Percentiles rank a stretch among this genome's conserved stretches.
These are phyloP conservation scores for Trametes versicolor DNA, from an alignment of 1,284 basidiomycete genomes.

Conservation along the genomic window DNA sequence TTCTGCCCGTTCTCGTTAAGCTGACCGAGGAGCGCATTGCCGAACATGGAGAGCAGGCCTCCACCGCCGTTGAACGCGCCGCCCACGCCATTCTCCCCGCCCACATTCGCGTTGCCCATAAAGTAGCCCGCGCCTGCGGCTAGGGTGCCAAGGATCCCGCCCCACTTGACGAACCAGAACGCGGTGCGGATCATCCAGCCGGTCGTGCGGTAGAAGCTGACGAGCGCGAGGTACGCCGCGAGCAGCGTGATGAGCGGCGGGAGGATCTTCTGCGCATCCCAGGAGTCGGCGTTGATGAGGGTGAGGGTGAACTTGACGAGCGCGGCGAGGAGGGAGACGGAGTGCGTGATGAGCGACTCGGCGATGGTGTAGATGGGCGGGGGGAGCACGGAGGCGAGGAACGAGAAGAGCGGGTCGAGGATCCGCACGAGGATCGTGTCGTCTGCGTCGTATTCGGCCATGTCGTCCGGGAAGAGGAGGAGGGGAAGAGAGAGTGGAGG, in stretches of 20 bases:
- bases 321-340: slow-evolving; percentile 60
- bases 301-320: slow-evolving; percentile 56
- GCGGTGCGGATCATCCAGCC: slow-evolving; percentile 73
- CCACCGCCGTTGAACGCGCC: slow-evolving; percentile 41
- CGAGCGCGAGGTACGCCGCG: slow-evolving; percentile 75
- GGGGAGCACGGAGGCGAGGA: slow-evolving; percentile 64
- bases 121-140: slow-evolving; percentile 63
- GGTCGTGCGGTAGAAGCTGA: slow-evolving; percentile 79
- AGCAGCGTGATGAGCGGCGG: slow-evolving; percentile 79
- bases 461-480: background rate
- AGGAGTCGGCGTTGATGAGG: slow-evolving; percentile 60
- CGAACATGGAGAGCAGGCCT: slow-evolving; percentile 50
- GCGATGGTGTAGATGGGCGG: slow-evolving; percentile 61
- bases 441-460: slow-evolving; percentile 26
- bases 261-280: slow-evolving; percentile 72
- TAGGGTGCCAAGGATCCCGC: slow-evolving; percentile 61
- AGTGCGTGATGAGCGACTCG: slow-evolving; percentile 61
- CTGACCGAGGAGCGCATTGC: slow-evolving; percentile 53
- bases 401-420: slow-evolving; percentile 64
- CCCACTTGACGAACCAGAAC: slow-evolving; percentile 82
- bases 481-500: background rate
- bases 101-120: slow-evolving; percentile 51
- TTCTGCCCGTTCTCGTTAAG: slow-evolving; percentile 53
- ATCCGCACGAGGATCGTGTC: slow-evolving; percentile 32
- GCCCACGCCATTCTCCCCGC: slow-evolving; percentile 42